Evolutionary conservation across 1,284 basidiomycete species (phyloP).

Genomic region (Melampsora americana): DNA sequence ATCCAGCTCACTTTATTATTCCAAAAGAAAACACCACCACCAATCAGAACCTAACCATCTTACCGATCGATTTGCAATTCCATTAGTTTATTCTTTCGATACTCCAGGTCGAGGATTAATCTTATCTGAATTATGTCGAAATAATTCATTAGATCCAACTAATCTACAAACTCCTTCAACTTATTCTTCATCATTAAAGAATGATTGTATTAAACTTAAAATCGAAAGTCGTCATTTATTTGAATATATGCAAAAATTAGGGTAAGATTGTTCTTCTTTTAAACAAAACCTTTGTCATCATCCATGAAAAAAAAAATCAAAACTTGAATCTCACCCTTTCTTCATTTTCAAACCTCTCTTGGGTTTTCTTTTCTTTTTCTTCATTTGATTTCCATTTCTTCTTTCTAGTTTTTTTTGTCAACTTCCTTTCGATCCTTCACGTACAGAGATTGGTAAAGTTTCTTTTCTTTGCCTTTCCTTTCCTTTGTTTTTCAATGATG

Average conservation of each 20-base stretch:
- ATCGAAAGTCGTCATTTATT: constrained; percentile 33
- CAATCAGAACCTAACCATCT: too few relatives aligned
- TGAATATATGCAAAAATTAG: constrained; percentile 41
- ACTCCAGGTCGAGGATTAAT: constrained; percentile 11
- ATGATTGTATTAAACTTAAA: constrained; percentile 21
- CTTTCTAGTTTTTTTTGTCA: constrained; percentile 24
- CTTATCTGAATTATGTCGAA: constrained; percentile 20
- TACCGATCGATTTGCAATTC: not conserved
- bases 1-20: too few relatives aligned
- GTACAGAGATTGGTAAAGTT: constrained; percentile 29
- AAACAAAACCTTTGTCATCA: too few relatives aligned
- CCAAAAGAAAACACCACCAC: too few relatives aligned
- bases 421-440: constrained; percentile 35
- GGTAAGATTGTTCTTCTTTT: not conserved
- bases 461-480: not conserved
- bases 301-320: not conserved
- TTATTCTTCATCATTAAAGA: not conserved
- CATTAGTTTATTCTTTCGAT: constrained; percentile 23
- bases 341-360: not conserved
- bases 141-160: not conserved
- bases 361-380: not conserved
- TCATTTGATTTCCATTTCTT: not conserved
- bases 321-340: too few relatives aligned
- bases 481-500: not conserved
- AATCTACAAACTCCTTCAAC: not conserved